phyloP scores from a whole-genome alignment of 2,329 filamentous ascomycete species.

The Fusarium xylarioides region DNA sequence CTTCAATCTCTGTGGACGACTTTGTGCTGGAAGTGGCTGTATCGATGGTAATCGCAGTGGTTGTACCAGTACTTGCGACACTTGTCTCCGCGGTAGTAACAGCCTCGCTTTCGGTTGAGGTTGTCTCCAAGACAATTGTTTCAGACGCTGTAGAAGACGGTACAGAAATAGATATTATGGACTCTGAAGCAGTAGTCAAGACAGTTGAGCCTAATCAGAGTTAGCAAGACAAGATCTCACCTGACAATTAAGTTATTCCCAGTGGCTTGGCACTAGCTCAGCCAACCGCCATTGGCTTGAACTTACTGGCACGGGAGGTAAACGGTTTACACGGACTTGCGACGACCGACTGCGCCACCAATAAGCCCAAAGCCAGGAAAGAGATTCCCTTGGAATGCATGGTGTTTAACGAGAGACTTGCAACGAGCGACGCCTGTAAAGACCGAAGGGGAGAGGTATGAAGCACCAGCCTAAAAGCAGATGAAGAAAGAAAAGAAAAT shows the following conservation, averaged over 20 bases:
- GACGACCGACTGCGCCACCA: neutral
- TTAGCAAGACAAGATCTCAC: neutral
- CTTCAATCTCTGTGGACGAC: accelerated
- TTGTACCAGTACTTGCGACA: neutral
- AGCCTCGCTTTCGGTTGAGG: neutral
- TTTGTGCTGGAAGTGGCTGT: neutral
- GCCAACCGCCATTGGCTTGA: neutral
- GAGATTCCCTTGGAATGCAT: neutral
- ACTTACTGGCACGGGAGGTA: neutral
- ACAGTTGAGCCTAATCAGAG: neutral
- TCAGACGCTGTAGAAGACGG: neutral
- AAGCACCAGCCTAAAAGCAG: neutral
- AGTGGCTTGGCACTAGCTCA: neutral
- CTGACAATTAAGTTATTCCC: neutral
- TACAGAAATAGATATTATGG: neutral
- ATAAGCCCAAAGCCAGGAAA: accelerated
- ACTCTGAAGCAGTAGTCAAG: neutral
- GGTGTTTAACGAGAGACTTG: neutral
- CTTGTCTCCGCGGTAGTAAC: accelerated
- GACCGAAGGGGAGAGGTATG: accelerated
- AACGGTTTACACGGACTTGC: neutral
- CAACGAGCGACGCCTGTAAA: neutral
- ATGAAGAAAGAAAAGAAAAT: neutral
- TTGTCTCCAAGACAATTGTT: neutral
- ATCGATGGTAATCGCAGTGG: neutral